A percentile compares a stretch with the other conserved stretches of the same genome.
Evolutionary conservation across 306 rosid species (phyloP).

Genomic region (Sicyos edulis): DNA sequence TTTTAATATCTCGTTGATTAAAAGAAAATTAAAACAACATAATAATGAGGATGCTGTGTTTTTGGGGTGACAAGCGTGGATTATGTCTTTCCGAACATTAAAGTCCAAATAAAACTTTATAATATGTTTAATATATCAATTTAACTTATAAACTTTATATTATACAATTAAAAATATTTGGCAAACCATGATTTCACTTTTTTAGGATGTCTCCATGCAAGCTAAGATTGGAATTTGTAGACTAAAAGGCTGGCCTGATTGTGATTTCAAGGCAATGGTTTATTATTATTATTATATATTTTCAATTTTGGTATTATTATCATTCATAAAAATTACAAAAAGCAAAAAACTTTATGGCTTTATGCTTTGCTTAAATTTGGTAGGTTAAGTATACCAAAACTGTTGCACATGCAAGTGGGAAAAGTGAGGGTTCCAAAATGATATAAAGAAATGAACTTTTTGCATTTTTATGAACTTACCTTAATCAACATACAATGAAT

Average conservation of each 20-base stretch:
- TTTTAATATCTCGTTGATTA: too few relatives aligned
- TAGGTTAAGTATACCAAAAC: background rate
- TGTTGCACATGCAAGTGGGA: conserved; percentile 5
- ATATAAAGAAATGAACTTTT: conserved; percentile 1
- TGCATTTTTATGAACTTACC: background rate
- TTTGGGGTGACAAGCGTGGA: conserved; percentile 10
- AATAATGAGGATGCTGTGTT: conserved; percentile 5
- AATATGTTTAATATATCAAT: conserved; percentile 4
- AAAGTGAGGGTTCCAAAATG: conserved; percentile 12
- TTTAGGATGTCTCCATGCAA: conserved; percentile 14
- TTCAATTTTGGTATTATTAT: background rate
- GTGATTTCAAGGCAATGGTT: conserved; percentile 3
- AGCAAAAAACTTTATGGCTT: conserved; percentile 16
- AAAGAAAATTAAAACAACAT: background rate
- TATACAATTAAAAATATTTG: background rate
- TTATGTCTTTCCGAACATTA: conserved; percentile 4
- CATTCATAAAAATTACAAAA: conserved; percentile 8
- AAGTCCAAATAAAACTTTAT: background rate
- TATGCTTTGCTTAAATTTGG: conserved; percentile 20
- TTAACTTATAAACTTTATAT: conserved; percentile 4
- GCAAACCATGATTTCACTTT: background rate
- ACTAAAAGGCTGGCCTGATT: conserved; percentile 6
- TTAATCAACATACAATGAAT: too few relatives aligned
- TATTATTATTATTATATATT: background rate
- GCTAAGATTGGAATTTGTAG: conserved; percentile 17